Base-by-base conservation (phyloP, 805 yeast species). In the Wickerhamomyces ciferrii region DNA sequence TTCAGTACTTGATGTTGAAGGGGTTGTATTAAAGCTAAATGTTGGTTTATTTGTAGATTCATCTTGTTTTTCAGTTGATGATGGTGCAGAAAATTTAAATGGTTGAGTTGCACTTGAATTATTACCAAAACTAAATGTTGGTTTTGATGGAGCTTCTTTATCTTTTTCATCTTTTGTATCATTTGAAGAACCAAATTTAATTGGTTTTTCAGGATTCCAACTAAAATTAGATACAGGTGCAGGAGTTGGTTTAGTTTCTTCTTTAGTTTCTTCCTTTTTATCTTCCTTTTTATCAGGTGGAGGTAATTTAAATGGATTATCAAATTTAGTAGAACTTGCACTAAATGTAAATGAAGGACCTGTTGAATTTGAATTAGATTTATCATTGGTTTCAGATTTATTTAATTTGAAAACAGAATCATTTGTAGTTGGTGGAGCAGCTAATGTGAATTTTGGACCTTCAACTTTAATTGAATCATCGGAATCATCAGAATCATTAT, bases 391-490 rank as follows among this genome's bases (percentile, higher is more conserved):
- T 35, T 53, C 53, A 36, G 58, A 59, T 18, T 58, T 50, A 27
- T 67, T 62, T 47, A 79, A 72, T 25, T 71, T 68, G 60, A 79
- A 79, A 6, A 75, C 77, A n/a, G 80, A 70, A 46, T 72, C 69
- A 3, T 69, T 68, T 2, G 78, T 70, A 4, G 72, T 72, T 45
- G 83, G 83, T 25, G 74, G 70, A 25, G 68, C 56, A 15, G 59
- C 61, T 27, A 78, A 51, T 9, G 72, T 74, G 60, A 87, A 87
- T 14, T 71, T 65, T 19, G 96, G 95, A 1, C 95, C 95, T 62
- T 86, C 78, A 25, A 84, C 75, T 59, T 81, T 83, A 23, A 82
- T 64, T 34, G 81, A 86, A 19, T 81, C 80, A 31, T 81, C 87
- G 1, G 78, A 71, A n/a, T n/a, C n/a, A 40, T 78, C 83, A 1